These are phyloP conservation scores for Coniella lustricola DNA, from an alignment of 2,329 filamentous ascomycete species.

Conservation along the genomic window DNA sequence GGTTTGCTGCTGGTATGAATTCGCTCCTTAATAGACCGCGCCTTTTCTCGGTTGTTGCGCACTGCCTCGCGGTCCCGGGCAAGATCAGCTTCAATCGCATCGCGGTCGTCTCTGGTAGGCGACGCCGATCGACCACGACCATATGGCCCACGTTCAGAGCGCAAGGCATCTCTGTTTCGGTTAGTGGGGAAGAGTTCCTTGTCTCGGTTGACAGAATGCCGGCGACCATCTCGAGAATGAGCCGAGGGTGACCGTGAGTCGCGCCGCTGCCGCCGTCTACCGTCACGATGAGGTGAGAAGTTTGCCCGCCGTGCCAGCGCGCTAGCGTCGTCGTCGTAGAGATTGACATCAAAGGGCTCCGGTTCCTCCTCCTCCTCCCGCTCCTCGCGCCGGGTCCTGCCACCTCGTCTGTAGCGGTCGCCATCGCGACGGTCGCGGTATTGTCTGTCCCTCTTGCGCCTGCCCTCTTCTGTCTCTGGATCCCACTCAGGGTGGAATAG, in stretches of 20 bases:
- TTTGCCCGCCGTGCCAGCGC: conserved; percentile 26
- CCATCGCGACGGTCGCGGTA: conserved; percentile 43
- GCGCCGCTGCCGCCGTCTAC: conserved; percentile 5
- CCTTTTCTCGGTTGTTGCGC: conserved; percentile 35
- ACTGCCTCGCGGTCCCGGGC: conserved; percentile 24
- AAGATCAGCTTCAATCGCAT: conserved; percentile 26
- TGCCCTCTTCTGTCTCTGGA: conserved; percentile 51
- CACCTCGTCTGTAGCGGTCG: conserved; percentile 34
- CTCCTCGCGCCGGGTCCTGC: conserved; percentile 46
- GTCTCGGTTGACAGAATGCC: conserved; percentile 35
- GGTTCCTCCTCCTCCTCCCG: conserved; percentile 45
- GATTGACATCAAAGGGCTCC: conserved; percentile 57
- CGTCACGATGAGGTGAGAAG: background rate
- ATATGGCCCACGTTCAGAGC: conserved; percentile 23
- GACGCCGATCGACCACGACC: conserved; percentile 46
- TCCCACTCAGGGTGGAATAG: conserved; percentile 86
- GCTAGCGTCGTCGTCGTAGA: conserved; percentile 68
- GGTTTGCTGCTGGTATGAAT: conserved; percentile 20
- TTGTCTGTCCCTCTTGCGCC: conserved; percentile 47
- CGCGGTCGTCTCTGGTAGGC: conserved; percentile 37
- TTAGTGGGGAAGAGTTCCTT: conserved; percentile 54
- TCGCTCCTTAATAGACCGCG: conserved; percentile 39
- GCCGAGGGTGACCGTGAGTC: conserved; percentile 11
- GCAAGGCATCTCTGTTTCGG: conserved; percentile 17
- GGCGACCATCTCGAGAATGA: conserved; percentile 21